Base-by-base conservation (phyloP, 164 flowering plant genomes). In the Annona cherimola region DNA sequence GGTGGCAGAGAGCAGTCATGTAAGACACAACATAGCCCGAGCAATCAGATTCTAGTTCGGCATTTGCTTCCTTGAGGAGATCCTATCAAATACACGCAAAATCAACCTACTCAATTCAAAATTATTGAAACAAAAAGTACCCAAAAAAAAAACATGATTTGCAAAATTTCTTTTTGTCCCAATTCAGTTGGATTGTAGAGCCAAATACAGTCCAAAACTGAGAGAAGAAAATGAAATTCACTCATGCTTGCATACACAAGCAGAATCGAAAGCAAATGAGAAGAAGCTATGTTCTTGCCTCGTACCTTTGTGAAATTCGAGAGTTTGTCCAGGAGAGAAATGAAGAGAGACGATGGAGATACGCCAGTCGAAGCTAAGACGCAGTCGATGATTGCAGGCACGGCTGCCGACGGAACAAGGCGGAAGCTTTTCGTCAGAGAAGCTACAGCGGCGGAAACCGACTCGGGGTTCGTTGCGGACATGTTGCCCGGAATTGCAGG, bases 301-400 rank as follows among this genome's bases (percentile, higher is more conserved):
- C 35, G 2, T 77, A 88, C 96, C 92, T 83, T 69, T 45, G 69
- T 42, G 63, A 80, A 62, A 66, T 46, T 39, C 63, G 84, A 73
- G 76, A 87, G 82, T 6, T 79, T 63, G 20, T 86, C 81, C 45
- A 91, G 85, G 63, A 94, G 93, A 1, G 83, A 75, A 61, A 65
- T 70, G 77, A 89, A 88, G 60, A 94, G 87, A 1, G 80, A 57
- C 8, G 87, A 76, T 1, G 93, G 84, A 77, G 91, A 80, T 39
- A 81, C 63, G 39, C 72, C 76, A 12, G 94, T 82, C 3, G 90
- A 86, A 68, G 84, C 71, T 69, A 92, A 66, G 57, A 92, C 70
- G 77, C 96, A 94, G 74, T 94, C 97, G 45, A 94, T 45, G 75
- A 92, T 75, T 54, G 85, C 79, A 41, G 97, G 90, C 66, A 94